These are phyloP conservation scores for Talaromyces sp. DNA, from an alignment of 2,329 filamentous ascomycete genomes.

Conservation along the genomic window DNA sequence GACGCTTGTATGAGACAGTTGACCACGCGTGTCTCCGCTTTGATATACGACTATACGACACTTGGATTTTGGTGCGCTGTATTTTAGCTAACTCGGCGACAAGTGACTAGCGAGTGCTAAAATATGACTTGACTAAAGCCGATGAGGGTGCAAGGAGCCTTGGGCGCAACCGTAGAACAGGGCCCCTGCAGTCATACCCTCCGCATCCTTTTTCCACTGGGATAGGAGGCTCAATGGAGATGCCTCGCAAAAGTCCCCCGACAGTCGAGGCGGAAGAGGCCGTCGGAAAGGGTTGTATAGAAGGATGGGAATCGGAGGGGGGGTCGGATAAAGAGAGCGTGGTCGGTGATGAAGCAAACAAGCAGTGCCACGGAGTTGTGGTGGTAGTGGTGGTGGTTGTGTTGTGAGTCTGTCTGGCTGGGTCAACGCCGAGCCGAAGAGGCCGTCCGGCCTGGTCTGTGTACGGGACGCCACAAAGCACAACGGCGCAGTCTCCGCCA, in stretches of 20 bases:
- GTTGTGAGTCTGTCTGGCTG: slow-evolving; percentile 26
- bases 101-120: neutral
- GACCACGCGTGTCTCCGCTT: neutral
- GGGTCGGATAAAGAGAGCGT: neutral
- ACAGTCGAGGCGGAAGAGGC: slow-evolving; percentile 13
- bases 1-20: neutral
- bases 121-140: neutral
- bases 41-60: neutral
- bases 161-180: slow-evolving; percentile 37
- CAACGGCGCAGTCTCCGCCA: slow-evolving; percentile 15
- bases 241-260: slow-evolving; percentile 10
- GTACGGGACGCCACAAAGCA: slow-evolving; percentile 16
- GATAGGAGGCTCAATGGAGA: slow-evolving; percentile 15
- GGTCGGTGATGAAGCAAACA: slow-evolving; percentile 14
- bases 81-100: neutral
- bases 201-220: slow-evolving; percentile 29
- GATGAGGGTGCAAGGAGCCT: slow-evolving; percentile 33
- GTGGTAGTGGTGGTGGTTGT: slow-evolving; percentile 18
- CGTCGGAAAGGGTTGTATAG: neutral
- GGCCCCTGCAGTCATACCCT: slow-evolving; percentile 37
- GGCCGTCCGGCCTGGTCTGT: slow-evolving; percentile 11
- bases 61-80: neutral
- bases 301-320: neutral
- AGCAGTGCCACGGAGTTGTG: slow-evolving; percentile 15
- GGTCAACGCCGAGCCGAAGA: slow-evolving; percentile 17